phyloP scores from a whole-genome alignment of 345 rosid genomes.

The Theobroma cacao region DNA sequence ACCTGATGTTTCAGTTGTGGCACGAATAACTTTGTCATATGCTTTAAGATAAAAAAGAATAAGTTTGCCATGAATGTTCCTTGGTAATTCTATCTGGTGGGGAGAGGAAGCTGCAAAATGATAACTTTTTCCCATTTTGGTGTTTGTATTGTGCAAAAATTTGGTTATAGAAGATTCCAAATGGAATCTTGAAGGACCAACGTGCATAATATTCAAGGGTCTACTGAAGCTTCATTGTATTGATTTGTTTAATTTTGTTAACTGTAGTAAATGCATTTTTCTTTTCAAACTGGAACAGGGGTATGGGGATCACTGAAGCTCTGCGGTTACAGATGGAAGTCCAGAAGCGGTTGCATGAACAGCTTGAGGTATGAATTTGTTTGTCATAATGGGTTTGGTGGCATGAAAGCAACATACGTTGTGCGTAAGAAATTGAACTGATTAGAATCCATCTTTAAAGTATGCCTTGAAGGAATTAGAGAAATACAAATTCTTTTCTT shows the following conservation, averaged over 20 bases:
- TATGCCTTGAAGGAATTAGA: neutral
- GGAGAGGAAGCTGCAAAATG: neutral
- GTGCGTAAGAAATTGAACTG: neutral
- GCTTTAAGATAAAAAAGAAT: neutral
- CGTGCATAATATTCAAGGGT: neutral
- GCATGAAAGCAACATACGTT: neutral
- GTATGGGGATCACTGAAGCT: conserved; percentile 77
- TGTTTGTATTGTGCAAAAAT: neutral
- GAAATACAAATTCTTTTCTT: neutral
- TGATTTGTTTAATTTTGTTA: neutral
- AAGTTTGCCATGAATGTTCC: neutral
- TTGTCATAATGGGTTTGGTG: neutral
- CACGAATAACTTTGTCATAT: neutral
- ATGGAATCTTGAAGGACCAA: neutral
- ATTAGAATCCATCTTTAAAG: neutral
- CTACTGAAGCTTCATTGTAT: neutral
- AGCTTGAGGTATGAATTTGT: conserved; percentile 72
- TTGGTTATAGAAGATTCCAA: neutral
- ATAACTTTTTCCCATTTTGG: neutral
- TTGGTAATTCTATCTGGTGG: neutral
- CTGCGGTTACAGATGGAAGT: conserved; percentile 87
- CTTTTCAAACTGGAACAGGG: conserved; percentile 41
- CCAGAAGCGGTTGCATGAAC: conserved; percentile 88
- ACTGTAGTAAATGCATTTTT: neutral
- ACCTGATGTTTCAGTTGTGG: neutral